Evolutionary conservation across 768 basidiomycete species (phyloP).

Genomic region (Termitomyces bulborhizus): DNA sequence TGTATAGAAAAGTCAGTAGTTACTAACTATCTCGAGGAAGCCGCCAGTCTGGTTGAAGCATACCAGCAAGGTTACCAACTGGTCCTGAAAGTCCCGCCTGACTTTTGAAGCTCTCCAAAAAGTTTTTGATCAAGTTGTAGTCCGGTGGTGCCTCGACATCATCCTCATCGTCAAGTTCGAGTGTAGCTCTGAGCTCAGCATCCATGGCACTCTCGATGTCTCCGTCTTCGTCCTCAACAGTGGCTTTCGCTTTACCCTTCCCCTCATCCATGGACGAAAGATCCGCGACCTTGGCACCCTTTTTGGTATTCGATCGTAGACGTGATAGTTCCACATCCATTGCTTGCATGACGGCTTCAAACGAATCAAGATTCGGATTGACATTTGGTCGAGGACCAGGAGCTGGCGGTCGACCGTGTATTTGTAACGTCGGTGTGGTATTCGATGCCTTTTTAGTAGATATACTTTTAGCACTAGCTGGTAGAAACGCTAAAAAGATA

Average conservation of each 20-base stretch:
- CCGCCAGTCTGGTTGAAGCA: constrained; percentile 70
- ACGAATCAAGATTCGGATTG: constrained; percentile 80
- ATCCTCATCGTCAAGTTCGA: constrained; percentile 42
- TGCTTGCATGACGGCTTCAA: constrained; percentile 94
- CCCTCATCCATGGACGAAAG: constrained; percentile 13
- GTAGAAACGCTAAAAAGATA: constrained; percentile 49
- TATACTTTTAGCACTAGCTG: constrained; percentile 28
- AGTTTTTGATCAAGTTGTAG: constrained; percentile 93
- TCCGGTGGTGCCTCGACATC: constrained; percentile 58
- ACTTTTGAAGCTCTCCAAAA: constrained; percentile 92
- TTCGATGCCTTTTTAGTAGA: constrained; percentile 8
- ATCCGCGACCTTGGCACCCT: constrained; percentile 11
- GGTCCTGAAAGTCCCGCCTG: constrained; percentile 89
- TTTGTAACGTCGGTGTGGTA: neutral
- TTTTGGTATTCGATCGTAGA: constrained; percentile 25
- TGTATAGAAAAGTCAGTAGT: neutral
- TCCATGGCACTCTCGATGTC: constrained; percentile 89
- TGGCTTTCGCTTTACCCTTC: constrained; percentile 46
- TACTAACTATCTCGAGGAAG: constrained; percentile 64
- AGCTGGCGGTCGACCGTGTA: constrained; percentile 13
- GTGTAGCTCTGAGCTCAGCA: constrained; percentile 64
- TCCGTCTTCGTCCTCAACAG: constrained; percentile 37
- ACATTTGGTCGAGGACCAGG: constrained; percentile 33
- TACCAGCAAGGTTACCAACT: constrained; percentile 83
- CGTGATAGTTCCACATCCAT: constrained; percentile 82